Evolutionary conservation across 805 yeast genomes (phyloP).

Genomic region (Yarrowia keelungensis): DNA sequence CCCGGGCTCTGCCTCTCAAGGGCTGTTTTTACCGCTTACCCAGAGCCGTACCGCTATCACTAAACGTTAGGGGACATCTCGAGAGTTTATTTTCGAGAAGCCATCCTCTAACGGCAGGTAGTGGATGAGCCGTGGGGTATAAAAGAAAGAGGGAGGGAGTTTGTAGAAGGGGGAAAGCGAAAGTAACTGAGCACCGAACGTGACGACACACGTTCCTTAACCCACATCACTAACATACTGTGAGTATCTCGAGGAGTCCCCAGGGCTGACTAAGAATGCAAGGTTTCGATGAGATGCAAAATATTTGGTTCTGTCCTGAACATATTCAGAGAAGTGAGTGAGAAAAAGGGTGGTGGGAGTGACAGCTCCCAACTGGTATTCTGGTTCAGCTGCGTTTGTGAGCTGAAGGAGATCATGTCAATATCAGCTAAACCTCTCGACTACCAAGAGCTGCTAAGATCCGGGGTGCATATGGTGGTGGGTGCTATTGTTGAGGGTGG

Average conservation of each 20-base stretch:
- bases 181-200: too few relatives aligned
- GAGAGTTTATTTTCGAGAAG: constrained; percentile 12
- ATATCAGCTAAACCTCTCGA: too few relatives aligned
- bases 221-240: background rate
- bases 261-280: constrained; percentile 5
- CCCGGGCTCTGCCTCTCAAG: background rate
- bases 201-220: too few relatives aligned
- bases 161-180: too few relatives aligned
- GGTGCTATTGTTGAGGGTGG: too few relatives aligned
- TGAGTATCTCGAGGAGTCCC: background rate
- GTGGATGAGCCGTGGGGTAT: constrained; percentile 29
- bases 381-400: too few relatives aligned
- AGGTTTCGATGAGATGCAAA: constrained; percentile 23
- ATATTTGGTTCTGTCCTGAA: background rate
- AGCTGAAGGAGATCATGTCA: too few relatives aligned
- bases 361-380: too few relatives aligned
- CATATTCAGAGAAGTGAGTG: too few relatives aligned
- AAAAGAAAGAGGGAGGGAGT: constrained; percentile 4
- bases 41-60: constrained; percentile 37
- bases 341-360: too few relatives aligned
- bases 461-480: too few relatives aligned
- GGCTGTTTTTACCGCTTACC: constrained; percentile 24
- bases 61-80: constrained; percentile 40
- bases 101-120: constrained; percentile 37
- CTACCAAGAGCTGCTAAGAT: too few relatives aligned